Conservation (phyloP, 768 basidiomycete species). For the Termitomyces sp. region DNA sequence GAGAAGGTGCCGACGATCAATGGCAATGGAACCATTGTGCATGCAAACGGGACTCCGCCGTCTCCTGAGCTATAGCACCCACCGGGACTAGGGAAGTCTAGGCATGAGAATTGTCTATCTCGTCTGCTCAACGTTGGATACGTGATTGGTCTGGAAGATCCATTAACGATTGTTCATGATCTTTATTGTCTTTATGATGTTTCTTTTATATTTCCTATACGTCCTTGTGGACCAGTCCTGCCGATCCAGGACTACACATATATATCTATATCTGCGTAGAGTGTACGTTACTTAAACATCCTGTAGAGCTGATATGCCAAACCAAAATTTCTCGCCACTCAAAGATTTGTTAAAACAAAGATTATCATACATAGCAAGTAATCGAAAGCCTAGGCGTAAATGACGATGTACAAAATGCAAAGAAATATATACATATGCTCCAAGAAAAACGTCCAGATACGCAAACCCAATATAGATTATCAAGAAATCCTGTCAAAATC, state of each 20-base stretch:
- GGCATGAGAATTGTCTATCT: not conserved
- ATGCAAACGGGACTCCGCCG: conserved; percentile 9
- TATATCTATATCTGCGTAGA: conserved; percentile 14
- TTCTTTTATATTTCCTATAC: not conserved
- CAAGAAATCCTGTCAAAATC: not conserved
- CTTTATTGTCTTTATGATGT: conserved; percentile 5
- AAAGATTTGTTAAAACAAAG: not conserved
- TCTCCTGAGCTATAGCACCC: conserved; percentile 6
- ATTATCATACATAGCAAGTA: not conserved
- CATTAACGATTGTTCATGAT: conserved; percentile 4
- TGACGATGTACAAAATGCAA: not conserved
- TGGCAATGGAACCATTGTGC: conserved; percentile 8
- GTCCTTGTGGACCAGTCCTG: not conserved
- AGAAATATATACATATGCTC: not conserved
- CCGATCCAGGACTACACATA: not conserved
- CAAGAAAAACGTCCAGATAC: not conserved
- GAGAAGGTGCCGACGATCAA: not conserved
- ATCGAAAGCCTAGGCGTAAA: not conserved
- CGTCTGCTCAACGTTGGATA: not conserved
- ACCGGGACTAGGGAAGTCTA: not conserved
- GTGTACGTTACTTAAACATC: conserved; percentile 15
- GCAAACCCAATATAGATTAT: not conserved
- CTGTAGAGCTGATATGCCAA: conserved; percentile 14
- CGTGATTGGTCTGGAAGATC: not conserved
- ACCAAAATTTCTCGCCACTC: not conserved